Evolutionary conservation across 208 protist genomes (phyloP), one percentile per base, ranked within the genome.

Genomic region (Vickermania ingenoplastis): DNA sequence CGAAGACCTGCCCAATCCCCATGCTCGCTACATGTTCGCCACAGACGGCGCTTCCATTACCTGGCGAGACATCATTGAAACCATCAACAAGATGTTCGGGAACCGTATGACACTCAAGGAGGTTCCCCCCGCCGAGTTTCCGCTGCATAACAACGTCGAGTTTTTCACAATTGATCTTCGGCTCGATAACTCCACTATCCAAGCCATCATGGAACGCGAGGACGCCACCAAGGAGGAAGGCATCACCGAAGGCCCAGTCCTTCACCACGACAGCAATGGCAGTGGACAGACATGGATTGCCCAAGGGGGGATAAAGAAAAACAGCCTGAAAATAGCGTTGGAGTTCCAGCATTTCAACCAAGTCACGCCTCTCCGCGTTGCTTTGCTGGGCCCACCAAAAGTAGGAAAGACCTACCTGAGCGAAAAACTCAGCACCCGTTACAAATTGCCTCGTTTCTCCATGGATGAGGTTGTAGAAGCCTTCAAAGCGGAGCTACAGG

Each of bases 101-200:
- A 75, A 65, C 2, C 71, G 64, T 1, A 68, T 64, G 24, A 31
- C 57, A 0, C 71, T 88, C 41, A 64, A 75, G 25, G 53, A 72
- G 5, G 67, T 96, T 48, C 49, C 65, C n/a, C 68, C 76, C 2
- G 64, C 61, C 5, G 72, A 91, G 2, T 89, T 73, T 59, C 68
- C 86, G 2, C 69, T 95, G 3, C 77, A 95, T 69, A 68, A 72
- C 13, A 77, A 93, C 56, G 73, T 93, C 21, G 89, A 95, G 61
- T 75, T 84, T 28, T 94, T 96, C 58, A 94, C 80, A 3, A 67
- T 95, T 5, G 81, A 97, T 66, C 55, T 97, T 24, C 77, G 82
- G 48, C 73, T 96, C 14, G 81, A 92, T 29, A 68, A 79, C 27
- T 75, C 79, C 31, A 80, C 79, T 17, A 86, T 91, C 64, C 56